Evolutionary conservation across 2,329 filamentous ascomycete genomes (phyloP).

Genomic region (Arachnopeziza araneosa): DNA sequence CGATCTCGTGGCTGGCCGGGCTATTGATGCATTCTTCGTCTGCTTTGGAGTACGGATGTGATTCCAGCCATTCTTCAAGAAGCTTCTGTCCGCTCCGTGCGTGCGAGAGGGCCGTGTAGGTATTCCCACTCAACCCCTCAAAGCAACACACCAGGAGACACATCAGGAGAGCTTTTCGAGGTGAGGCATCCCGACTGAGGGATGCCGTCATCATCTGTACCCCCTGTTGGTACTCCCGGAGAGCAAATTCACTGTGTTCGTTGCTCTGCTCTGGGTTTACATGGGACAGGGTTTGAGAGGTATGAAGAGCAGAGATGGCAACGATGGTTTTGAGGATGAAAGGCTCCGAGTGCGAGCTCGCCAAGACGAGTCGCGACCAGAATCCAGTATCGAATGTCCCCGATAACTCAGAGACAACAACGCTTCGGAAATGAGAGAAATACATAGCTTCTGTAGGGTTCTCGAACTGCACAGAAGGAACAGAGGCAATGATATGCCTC

Average conservation of each 20-base stretch:
- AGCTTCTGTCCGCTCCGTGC: constrained; percentile 6
- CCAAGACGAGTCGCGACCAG: constrained; percentile 14
- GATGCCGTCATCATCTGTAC: not conserved
- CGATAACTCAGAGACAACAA: constrained; percentile 13
- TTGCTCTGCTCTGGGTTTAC: not conserved
- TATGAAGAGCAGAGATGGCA: constrained; percentile 10
- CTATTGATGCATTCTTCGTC: not conserved
- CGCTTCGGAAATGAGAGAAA: constrained; percentile 13
- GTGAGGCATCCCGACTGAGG: not conserved
- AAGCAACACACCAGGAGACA: constrained; percentile 7
- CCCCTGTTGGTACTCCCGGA: constrained; percentile 18
- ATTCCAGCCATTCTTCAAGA: constrained; percentile 5
- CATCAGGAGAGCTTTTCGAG: not conserved
- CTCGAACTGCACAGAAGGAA: constrained; percentile 4
- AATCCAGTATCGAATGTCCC: constrained; percentile 6
- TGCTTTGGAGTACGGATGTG: not conserved
- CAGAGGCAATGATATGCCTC: not conserved
- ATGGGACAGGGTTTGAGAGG: constrained; percentile 13
- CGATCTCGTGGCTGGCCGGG: constrained; percentile 1
- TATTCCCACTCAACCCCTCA: constrained; percentile 4
- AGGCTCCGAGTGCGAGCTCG: constrained; percentile 14
- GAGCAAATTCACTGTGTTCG: constrained; percentile 7
- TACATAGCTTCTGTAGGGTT: constrained; percentile 10
- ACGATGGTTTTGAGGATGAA: constrained; percentile 16
- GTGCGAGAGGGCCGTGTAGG: constrained; percentile 3